Evolutionary conservation across 495 filamentous ascomycete species (phyloP).

Genomic region (Darksidea phi): DNA sequence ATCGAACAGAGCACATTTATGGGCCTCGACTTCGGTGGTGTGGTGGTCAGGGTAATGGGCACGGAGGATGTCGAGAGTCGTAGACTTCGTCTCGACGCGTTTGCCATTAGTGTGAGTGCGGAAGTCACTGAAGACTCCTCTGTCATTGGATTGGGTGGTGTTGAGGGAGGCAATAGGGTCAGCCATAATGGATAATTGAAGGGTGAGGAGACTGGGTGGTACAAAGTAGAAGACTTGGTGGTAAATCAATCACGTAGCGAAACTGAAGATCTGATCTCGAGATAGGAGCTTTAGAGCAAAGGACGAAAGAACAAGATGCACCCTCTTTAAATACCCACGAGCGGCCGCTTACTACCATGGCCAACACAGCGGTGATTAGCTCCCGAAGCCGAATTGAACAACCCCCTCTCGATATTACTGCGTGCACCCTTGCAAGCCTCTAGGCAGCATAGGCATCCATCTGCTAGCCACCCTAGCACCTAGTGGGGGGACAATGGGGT

Average conservation of each 20-base stretch:
- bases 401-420: too few relatives aligned
- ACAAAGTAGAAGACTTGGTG: background rate
- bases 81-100: slow-evolving; percentile 16
- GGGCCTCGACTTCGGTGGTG: slow-evolving; percentile 30
- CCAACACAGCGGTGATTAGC: too few relatives aligned
- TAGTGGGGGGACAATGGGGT: too few relatives aligned
- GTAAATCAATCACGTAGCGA: background rate
- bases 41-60: slow-evolving; percentile 33
- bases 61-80: slow-evolving; percentile 28
- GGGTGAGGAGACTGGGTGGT: background rate
- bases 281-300: too few relatives aligned
- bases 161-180: slow-evolving; percentile 3
- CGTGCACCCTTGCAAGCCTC: too few relatives aligned
- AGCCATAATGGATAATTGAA: slow-evolving; percentile 9
- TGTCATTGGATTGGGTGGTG: slow-evolving; percentile 6
- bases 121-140: slow-evolving; percentile 13
- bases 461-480: too few relatives aligned
- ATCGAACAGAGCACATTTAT: slow-evolving; percentile 32
- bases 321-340: too few relatives aligned
- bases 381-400: too few relatives aligned
- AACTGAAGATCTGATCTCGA: too few relatives aligned
- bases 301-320: too few relatives aligned
- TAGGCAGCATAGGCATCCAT: too few relatives aligned
- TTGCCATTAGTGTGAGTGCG: slow-evolving; percentile 6
- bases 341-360: too few relatives aligned